Evolutionary conservation across 208 protist species (phyloP).

Genomic region (Perkinsela sp.): DNA sequence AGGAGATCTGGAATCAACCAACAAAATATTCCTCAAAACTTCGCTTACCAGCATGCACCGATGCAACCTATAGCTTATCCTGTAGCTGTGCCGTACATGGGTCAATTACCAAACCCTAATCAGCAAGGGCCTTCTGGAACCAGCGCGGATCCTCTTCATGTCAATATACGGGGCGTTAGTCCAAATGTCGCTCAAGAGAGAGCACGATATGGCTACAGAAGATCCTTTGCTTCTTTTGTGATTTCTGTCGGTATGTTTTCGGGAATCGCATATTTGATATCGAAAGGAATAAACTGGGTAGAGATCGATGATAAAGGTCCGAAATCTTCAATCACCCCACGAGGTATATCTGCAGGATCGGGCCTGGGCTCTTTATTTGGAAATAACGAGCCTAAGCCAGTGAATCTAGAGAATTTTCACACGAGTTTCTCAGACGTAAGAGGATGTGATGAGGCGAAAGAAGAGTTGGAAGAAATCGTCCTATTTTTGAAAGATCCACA

Average conservation of each 20-base stretch:
- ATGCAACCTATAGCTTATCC: not conserved
- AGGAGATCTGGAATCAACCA: not conserved
- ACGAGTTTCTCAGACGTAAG: slow-evolving; percentile 52
- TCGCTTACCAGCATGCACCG: not conserved
- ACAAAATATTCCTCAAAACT: not conserved
- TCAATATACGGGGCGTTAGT: not conserved
- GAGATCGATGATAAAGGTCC: not conserved
- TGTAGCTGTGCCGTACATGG: not conserved
- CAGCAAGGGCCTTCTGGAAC: not conserved
- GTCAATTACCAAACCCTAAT: not conserved
- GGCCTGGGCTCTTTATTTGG: slow-evolving; percentile 14
- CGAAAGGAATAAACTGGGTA: not conserved
- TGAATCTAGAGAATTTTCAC: slow-evolving; percentile 35
- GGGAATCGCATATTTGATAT: not conserved
- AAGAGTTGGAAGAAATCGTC: slow-evolving; percentile 63
- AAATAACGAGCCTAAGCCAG: slow-evolving; percentile 21
- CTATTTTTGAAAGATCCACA: slow-evolving; percentile 76
- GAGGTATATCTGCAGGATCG: not conserved
- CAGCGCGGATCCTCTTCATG: not conserved
- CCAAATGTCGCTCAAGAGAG: not conserved
- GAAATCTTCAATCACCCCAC: not conserved
- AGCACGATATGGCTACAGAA: not conserved
- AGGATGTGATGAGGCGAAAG: slow-evolving; percentile 65
- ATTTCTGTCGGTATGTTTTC: not conserved
- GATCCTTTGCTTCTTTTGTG: not conserved